phyloP scores from a whole-genome alignment of 768 basidiomycete species.

The Cystofilobasidium macerans region DNA sequence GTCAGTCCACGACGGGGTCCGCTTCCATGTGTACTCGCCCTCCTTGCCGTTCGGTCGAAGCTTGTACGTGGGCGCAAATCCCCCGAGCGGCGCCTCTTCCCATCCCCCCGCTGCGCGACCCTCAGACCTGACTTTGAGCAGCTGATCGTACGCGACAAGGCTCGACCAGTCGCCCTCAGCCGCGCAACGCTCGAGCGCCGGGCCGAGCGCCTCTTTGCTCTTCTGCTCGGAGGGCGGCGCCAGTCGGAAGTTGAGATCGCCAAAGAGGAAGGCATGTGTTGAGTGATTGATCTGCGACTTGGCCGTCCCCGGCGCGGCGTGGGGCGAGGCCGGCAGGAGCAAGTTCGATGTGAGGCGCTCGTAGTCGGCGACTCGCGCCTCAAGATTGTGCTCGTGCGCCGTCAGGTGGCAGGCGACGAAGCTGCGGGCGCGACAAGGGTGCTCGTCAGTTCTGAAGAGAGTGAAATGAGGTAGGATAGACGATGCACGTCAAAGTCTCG shows the following conservation, averaged over 20 bases:
- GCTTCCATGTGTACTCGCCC: slow-evolving; percentile 69
- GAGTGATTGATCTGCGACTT: slow-evolving; percentile 53
- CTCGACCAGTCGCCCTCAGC: background rate
- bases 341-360: slow-evolving; percentile 67
- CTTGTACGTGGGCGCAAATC: slow-evolving; percentile 86
- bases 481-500: slow-evolving; percentile 72
- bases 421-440: no score
- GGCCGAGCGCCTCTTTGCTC: slow-evolving; percentile 43
- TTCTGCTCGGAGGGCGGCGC: slow-evolving; percentile 44
- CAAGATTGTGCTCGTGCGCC: slow-evolving; percentile 59
- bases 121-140: slow-evolving; percentile 44
- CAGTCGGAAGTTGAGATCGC: slow-evolving; percentile 86
- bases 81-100: slow-evolving; percentile 75
- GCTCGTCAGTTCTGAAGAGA: no score
- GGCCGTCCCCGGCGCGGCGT: slow-evolving; percentile 42
- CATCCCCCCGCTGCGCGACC: slow-evolving; percentile 61
- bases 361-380: slow-evolving; percentile 63
- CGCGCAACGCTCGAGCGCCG: slow-evolving; percentile 37
- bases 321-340: slow-evolving; percentile 53
- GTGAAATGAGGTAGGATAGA: slow-evolving; percentile 11
- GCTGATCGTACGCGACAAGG: slow-evolving; percentile 4
- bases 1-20: slow-evolving; percentile 86
- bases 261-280: slow-evolving; percentile 83
- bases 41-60: slow-evolving; percentile 61
- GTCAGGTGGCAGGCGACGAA: slow-evolving; percentile 90